Percentiles rank a stretch among this genome's conserved stretches.
Evolutionary conservation across 1,284 basidiomycete species (phyloP).

Genomic region (Cryptococcus sp.): DNA sequence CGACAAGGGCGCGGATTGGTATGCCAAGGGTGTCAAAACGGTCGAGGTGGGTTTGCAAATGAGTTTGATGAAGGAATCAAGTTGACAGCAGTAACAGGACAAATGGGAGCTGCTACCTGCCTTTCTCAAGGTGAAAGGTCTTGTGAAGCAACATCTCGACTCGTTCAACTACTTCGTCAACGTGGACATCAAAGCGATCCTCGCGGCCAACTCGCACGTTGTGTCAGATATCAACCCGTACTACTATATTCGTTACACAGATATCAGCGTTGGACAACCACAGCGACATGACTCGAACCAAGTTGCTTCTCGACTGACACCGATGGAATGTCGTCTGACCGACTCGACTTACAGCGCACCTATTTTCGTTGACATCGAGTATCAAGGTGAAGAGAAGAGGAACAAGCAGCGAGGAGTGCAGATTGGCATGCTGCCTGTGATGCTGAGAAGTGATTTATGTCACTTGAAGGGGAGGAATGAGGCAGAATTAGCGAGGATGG

Average conservation of each 20-base stretch:
- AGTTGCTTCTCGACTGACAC: slow-evolving; percentile 70
- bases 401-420: slow-evolving; percentile 80
- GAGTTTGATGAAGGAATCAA: background rate
- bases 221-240: slow-evolving; percentile 96
- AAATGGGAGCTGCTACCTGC: slow-evolving; percentile 96
- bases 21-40: slow-evolving; percentile 56
- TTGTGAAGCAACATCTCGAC: slow-evolving; percentile 99
- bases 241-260: slow-evolving; percentile 96
- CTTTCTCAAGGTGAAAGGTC: slow-evolving; percentile 92
- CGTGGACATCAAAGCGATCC: slow-evolving; percentile 94
- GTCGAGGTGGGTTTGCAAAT: slow-evolving; percentile 54
- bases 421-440: slow-evolving; percentile 93
- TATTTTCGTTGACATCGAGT: slow-evolving; percentile 93
- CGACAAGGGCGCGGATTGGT: slow-evolving; percentile 40
- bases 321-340: slow-evolving; percentile 95
- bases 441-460: slow-evolving; percentile 95
- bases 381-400: slow-evolving; percentile 88
- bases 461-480: slow-evolving; percentile 78
- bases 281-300: slow-evolving; percentile 76
- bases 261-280: slow-evolving; percentile 90
- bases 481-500: slow-evolving; percentile 83
- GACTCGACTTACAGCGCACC: slow-evolving; percentile 96
- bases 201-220: slow-evolving; percentile 88
- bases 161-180: slow-evolving; percentile 99
- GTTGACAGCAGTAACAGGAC: slow-evolving; percentile 61